Percentiles rank a stretch among this genome's conserved stretches.
These are phyloP conservation scores for Trichophyton schoenleinii DNA, from an alignment of 2,329 filamentous ascomycete genomes.

Conservation along the genomic window DNA sequence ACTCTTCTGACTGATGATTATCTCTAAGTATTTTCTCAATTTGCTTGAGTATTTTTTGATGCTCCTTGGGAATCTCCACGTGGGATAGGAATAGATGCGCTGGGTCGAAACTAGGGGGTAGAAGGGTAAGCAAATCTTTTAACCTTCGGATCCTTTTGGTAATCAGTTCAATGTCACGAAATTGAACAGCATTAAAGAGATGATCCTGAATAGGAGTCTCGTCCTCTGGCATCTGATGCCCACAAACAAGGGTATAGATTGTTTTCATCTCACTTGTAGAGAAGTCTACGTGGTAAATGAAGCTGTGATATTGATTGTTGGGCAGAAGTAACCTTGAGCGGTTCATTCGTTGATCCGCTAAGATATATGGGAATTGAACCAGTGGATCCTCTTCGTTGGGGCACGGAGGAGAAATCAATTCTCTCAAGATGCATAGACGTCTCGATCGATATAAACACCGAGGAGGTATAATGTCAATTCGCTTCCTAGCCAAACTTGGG, in stretches of 20 bases:
- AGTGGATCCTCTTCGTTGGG: background rate
- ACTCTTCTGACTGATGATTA: background rate
- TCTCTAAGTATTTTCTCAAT: background rate
- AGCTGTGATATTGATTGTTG: too few relatives aligned
- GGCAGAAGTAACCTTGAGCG: too few relatives aligned
- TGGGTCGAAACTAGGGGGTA: background rate
- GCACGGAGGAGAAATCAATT: background rate
- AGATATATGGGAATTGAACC: background rate
- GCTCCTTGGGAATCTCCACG: background rate
- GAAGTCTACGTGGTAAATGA: conserved; percentile 20
- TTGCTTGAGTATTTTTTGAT: background rate
- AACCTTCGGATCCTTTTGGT: background rate
- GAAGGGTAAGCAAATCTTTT: background rate
- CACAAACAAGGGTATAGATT: conserved; percentile 13
- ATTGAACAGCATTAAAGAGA: conserved; percentile 10
- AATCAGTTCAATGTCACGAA: background rate
- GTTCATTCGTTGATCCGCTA: background rate
- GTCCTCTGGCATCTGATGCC: background rate
- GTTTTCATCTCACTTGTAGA: conserved; percentile 16
- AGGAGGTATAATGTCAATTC: background rate
- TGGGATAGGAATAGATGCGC: background rate
- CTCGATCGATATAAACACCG: background rate
- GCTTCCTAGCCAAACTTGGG: background rate
- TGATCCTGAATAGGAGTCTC: conserved; percentile 17
- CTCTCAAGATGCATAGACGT: background rate